Evolutionary conservation across 306 rosid genomes (phyloP), one percentile per base, ranked within the genome.

Genomic region (Prunus armeniaca): DNA sequence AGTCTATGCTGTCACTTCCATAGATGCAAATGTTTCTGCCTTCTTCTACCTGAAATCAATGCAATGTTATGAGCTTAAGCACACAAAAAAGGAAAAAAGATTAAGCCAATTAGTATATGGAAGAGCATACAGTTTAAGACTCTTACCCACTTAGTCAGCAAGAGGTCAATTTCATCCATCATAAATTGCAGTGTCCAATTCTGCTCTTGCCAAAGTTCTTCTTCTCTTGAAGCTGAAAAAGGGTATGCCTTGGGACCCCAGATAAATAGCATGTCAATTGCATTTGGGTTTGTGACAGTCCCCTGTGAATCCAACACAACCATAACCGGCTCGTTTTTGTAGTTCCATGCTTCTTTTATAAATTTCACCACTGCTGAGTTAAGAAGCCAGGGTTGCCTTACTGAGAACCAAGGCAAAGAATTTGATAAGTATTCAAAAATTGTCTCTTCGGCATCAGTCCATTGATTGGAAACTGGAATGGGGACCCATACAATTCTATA

Each of bases 401-500:
- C 72, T 11, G 89, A 75, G 78, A 76, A 78, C 90, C 91, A 91
- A 45, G 90, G 91, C 77, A 87, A 66, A 17, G 69, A 80, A 54
- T 84, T 80, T 72, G 96, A 83, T 18, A 83, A 18, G 66, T 70
- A 58, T 38, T 68, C 49, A 71, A 88, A 86, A 62, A 73, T 78
- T 50, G 12, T 72, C 58, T 80, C 81, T 60, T 91, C 96, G 13
- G 85, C 81, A 6, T 80, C 84, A 54, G 86, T 88, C 96, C 96
- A 91, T n/a, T 41, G 51, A 67, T 57, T 66, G 45, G 93, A 83
- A 73, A 54, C 77, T 66, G 91, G 77, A 84, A 87, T 82, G 41
- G 96, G 93, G 73, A 87, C 45, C 96, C 96, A 91, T 30, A 87
- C 76, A 73, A 91, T 77, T 81, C 75, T 73, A n/a, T 80, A 87